These are phyloP conservation scores for Scedosporium minutisporum DNA, from an alignment of 2,329 filamentous ascomycete genomes.

Conservation along the genomic window DNA sequence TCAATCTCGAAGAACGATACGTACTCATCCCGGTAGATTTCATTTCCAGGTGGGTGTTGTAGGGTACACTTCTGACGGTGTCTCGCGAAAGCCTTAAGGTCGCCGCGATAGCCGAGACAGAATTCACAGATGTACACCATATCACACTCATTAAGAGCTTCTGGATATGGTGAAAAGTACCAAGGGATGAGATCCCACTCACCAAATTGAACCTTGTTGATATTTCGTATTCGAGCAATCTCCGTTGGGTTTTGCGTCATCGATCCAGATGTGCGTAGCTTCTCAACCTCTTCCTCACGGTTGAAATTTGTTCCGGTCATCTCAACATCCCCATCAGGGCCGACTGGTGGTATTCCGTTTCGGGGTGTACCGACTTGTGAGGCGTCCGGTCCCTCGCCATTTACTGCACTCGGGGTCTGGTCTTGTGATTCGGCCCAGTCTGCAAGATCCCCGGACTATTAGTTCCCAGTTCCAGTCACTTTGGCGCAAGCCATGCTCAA, in stretches of 20 bases:
- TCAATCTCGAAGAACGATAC: constrained; percentile 98
- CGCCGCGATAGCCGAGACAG: constrained; percentile 83
- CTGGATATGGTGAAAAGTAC: constrained; percentile 98
- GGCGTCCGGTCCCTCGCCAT: constrained; percentile 15
- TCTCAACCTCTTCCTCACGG: constrained; percentile 89
- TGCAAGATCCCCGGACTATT: constrained; percentile 23
- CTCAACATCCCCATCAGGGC: constrained; percentile 42
- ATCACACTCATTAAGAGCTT: constrained; percentile 78
- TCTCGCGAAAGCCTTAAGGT: constrained; percentile 70
- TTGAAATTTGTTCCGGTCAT: constrained; percentile 47
- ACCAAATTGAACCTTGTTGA: constrained; percentile 90
- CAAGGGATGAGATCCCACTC: constrained; percentile 87
- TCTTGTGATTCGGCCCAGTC: constrained; percentile 36
- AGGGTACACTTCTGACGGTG: constrained; percentile 86
- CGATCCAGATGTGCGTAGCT: constrained; percentile 83
- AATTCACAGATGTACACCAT: constrained; percentile 96
- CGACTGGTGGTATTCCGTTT: background rate
- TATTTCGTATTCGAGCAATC: constrained; percentile 89
- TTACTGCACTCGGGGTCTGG: constrained; percentile 19
- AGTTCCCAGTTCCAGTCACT: constrained; percentile 36
- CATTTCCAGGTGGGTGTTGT: constrained; percentile 89
- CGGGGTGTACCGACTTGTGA: background rate
- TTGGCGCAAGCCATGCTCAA: background rate
- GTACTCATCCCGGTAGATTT: constrained; percentile 91
- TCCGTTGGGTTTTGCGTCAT: constrained; percentile 99